These are phyloP conservation scores for Xylaria intraflava DNA, from an alignment of 495 filamentous ascomycete species.

Conservation along the genomic window DNA sequence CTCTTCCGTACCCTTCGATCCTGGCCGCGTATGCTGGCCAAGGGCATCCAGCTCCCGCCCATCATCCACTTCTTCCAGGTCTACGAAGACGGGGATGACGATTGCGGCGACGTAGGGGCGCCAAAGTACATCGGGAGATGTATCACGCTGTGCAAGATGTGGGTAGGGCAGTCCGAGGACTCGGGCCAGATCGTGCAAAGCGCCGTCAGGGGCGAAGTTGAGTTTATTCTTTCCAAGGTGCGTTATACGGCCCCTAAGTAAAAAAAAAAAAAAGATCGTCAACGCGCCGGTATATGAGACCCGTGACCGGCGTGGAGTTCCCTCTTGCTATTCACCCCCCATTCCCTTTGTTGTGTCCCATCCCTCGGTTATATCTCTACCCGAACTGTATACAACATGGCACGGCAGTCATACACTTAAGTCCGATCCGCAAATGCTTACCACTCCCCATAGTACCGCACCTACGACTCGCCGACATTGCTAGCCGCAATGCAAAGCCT, in stretches of 20 bases:
- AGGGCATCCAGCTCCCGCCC: slow-evolving; percentile 32
- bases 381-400: too few species aligned
- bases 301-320: background rate
- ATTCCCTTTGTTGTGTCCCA: too few species aligned
- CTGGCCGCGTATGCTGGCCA: slow-evolving; percentile 34
- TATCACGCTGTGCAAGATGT: slow-evolving; percentile 34
- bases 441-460: slow-evolving; percentile 15
- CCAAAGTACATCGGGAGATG: slow-evolving; percentile 30
- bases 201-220: slow-evolving; percentile 27
- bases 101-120: background rate
- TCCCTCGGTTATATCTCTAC: too few species aligned
- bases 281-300: too few species aligned
- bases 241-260: too few species aligned
- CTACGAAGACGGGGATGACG: background rate
- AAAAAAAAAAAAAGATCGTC: too few species aligned
- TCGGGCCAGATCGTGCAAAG: slow-evolving; percentile 25
- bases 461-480: slow-evolving; percentile 26
- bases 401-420: too few species aligned
- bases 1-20: slow-evolving; percentile 31
- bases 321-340: too few species aligned
- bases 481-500: slow-evolving; percentile 34
- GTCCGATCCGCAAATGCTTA: background rate
- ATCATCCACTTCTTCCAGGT: slow-evolving; percentile 27
- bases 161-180: slow-evolving; percentile 29
- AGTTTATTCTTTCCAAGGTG: slow-evolving; percentile 18